Evolutionary conservation across 768 basidiomycete species (phyloP).

Genomic region (Tylopilus plumbeoviolaceoides): DNA sequence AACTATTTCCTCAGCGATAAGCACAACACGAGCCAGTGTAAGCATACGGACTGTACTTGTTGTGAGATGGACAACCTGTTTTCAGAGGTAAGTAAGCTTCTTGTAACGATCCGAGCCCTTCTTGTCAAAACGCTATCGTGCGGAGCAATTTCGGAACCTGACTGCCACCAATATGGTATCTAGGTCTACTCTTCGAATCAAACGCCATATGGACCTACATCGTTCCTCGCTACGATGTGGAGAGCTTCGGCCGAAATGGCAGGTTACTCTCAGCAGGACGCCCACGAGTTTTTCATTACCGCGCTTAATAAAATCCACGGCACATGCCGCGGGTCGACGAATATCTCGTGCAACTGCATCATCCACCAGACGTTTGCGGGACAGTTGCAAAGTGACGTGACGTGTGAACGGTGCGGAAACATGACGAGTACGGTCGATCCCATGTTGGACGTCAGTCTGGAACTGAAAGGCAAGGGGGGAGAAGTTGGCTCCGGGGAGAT

Average conservation of each 20-base stretch:
- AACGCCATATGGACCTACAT: slow-evolving; percentile 73
- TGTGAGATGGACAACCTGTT: slow-evolving; percentile 93
- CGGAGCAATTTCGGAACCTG: not conserved
- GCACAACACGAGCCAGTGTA: slow-evolving; percentile 75
- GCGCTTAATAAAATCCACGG: slow-evolving; percentile 85
- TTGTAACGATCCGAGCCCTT: not conserved
- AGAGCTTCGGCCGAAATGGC: slow-evolving; percentile 71
- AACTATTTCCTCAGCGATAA: slow-evolving; percentile 88
- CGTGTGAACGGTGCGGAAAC: slow-evolving; percentile 80
- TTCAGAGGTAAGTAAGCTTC: slow-evolving; percentile 49
- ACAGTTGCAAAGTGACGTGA: slow-evolving; percentile 82
- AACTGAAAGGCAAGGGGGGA: slow-evolving; percentile 57
- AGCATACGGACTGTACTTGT: slow-evolving; percentile 70
- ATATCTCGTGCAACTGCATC: slow-evolving; percentile 83
- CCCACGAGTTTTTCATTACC: slow-evolving; percentile 84
- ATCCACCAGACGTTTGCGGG: slow-evolving; percentile 90
- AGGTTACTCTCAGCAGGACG: slow-evolving; percentile 93
- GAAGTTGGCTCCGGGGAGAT: slow-evolving; percentile 48
- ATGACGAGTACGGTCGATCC: slow-evolving; percentile 80
- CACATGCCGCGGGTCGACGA: slow-evolving; percentile 69
- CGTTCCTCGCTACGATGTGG: slow-evolving; percentile 85
- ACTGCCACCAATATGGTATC: not conserved
- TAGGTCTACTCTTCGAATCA: slow-evolving; percentile 57
- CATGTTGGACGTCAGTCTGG: slow-evolving; percentile 87
- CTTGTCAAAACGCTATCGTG: not conserved